Base-by-base conservation (phyloP, 495 filamentous ascomycete species). In the Extremus antarcticus region DNA sequence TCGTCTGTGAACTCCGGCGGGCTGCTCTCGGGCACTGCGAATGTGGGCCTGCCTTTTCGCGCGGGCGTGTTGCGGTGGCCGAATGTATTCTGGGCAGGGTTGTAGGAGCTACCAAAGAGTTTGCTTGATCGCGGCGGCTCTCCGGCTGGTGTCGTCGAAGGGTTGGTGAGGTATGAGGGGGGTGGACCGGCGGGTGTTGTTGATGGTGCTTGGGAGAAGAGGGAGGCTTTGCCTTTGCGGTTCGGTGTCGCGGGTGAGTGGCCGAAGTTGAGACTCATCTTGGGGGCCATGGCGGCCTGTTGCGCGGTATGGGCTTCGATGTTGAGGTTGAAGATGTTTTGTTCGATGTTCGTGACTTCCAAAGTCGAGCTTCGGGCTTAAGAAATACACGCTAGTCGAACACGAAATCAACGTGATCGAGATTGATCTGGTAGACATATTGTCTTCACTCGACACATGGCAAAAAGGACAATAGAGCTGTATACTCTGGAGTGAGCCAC, bases 71-170 rank as follows among this genome's bases (percentile, higher is more conserved):
- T 25, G 24, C 48, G 29, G 4, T 35, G 53, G 11, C 48, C 46
- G 48, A 57, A 58, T 24, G 54, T 55, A 43, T 54, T 54, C 29
- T 56, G 50, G 43, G 53, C 50, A 13, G 57, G 2, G n/a, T 60
- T 53, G 43, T 29, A 45, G 54, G 85, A 87, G 70, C 80, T 85
- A 29, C 82, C 81, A 50, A 86, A 76, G 53, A 79, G 68, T 16
- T 22, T 35, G 29, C 48, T 51, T 10, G 77, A 82, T 21, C 79
- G 77, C 19, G 86, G 86, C 15, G 88, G 88, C 47, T 78, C 81
- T 10, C 82, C 86, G 23, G 82, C 80, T 43, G 89, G 88, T 20
- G 88, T 91, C 0, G 85, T 90, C 0, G 89, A 90, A 29, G 81
- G 75, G 63, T 60, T 20, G 21, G 57, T 48, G 15, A 61, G 55